Percentiles rank a stretch among this genome's conserved stretches.
Evolutionary conservation across 495 filamentous ascomycete genomes (phyloP).

Genomic region (Penicillium manginii): DNA sequence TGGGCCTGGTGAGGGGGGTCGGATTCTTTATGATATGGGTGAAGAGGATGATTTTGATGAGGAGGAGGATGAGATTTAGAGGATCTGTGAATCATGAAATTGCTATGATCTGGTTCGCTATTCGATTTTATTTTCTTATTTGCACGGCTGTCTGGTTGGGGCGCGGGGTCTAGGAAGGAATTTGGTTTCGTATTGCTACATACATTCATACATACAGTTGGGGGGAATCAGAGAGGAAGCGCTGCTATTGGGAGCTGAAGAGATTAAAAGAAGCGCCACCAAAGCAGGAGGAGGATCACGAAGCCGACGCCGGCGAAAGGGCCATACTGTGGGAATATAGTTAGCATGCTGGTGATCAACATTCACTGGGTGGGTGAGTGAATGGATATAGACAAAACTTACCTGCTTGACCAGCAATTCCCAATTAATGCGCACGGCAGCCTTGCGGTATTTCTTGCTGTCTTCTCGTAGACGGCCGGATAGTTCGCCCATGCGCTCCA

Average conservation of each 20-base stretch:
- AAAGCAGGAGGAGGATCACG: constrained; percentile 82
- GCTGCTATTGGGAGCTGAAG: constrained; percentile 3
- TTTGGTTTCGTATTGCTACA: constrained; percentile 15
- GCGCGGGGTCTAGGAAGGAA: too few relatives aligned
- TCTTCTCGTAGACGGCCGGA: constrained; percentile 85
- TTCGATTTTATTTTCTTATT: too few relatives aligned
- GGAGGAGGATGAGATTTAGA: constrained; percentile 93
- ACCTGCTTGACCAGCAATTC: constrained; percentile 92
- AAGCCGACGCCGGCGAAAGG: constrained; percentile 79
- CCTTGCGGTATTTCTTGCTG: constrained; percentile 88
- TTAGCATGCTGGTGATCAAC: background rate
- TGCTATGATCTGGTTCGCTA: too few relatives aligned
- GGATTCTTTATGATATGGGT: constrained; percentile 96
- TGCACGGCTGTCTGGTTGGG: too few relatives aligned
- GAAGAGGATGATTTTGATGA: constrained; percentile 98
- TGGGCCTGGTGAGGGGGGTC: constrained; percentile 78
- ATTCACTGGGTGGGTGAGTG: background rate
- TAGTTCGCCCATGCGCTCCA: constrained; percentile 97
- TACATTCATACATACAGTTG: constrained; percentile 42
- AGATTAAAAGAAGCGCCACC: constrained; percentile 85
- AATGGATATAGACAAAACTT: constrained; percentile 23
- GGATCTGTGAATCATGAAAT: too few relatives aligned
- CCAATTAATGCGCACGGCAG: constrained; percentile 98
- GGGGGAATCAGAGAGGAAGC: constrained; percentile 5
- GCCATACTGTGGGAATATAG: constrained; percentile 66